phyloP scores from a whole-genome alignment of 129 eudicot genomes.

The Centaurea solstitialis region DNA sequence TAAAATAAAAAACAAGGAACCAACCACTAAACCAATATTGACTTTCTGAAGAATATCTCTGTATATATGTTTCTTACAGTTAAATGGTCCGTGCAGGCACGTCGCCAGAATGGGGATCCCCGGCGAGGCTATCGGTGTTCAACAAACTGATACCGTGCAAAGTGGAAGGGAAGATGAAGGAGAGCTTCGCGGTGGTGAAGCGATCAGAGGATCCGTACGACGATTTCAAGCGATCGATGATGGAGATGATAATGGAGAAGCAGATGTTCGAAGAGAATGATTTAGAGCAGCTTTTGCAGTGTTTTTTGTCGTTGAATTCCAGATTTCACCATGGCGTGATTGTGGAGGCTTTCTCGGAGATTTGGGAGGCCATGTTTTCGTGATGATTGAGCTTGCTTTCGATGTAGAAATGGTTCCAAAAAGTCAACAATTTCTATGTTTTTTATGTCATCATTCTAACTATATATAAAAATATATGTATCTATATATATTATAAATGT shows the following conservation, averaged over 20 bases:
- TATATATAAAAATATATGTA: neutral
- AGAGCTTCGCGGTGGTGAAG: conserved; percentile 91
- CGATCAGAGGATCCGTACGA: conserved; percentile 77
- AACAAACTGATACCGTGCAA: conserved; percentile 71
- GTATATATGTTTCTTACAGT: too few relatives aligned
- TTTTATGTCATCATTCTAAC: conserved; percentile 13
- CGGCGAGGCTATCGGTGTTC: conserved; percentile 79
- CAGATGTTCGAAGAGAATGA: conserved; percentile 71
- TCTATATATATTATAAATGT: neutral
- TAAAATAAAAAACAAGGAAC: too few relatives aligned
- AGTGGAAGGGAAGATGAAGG: conserved; percentile 87
- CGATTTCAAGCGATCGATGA: conserved; percentile 86
- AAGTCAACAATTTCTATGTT: conserved; percentile 25
- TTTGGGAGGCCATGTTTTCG: conserved; percentile 68
- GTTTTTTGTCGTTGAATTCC: conserved; percentile 77
- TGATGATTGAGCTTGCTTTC: conserved; percentile 4
- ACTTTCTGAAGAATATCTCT: too few relatives aligned
- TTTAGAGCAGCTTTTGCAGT: conserved; percentile 77
- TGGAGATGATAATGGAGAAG: conserved; percentile 90
- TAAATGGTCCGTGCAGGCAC: too few relatives aligned
- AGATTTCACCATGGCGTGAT: conserved; percentile 65
- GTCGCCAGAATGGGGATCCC: conserved; percentile 48
- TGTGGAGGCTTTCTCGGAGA: conserved; percentile 75
- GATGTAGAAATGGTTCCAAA: neutral
- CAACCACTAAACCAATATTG: too few relatives aligned